A percentile compares a stretch with the other conserved stretches of the same genome.
Evolutionary conservation across 768 basidiomycete genomes (phyloP).

Genomic region (Boletus fagicola): DNA sequence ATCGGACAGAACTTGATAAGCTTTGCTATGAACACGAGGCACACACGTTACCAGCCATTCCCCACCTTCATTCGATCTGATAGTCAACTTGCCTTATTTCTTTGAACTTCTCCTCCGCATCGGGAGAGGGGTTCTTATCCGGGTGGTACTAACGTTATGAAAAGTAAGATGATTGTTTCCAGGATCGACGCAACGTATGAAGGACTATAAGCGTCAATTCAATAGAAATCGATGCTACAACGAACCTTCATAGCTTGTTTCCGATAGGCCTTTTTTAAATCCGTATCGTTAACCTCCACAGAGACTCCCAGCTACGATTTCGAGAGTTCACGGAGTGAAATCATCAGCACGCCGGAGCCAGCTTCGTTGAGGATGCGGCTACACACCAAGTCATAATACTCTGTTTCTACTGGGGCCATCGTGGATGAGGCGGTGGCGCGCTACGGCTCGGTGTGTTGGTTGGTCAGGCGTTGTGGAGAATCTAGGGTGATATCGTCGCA

Average conservation of each 20-base stretch:
- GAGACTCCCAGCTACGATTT: slow-evolving; percentile 60
- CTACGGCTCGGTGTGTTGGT: not conserved
- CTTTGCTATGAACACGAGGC: slow-evolving; percentile 60
- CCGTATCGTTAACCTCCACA: slow-evolving; percentile 72
- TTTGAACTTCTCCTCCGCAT: slow-evolving; percentile 96
- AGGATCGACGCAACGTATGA: not conserved
- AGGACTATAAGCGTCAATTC: not conserved
- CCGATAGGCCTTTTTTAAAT: slow-evolving; percentile 92
- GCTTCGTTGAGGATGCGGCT: not conserved
- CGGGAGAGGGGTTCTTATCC: slow-evolving; percentile 90
- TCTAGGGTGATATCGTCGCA: slow-evolving; percentile 11
- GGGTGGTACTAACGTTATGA: slow-evolving; percentile 73
- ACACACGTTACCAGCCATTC: slow-evolving; percentile 16
- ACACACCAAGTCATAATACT: slow-evolving; percentile 82
- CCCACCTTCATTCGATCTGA: slow-evolving; percentile 11
- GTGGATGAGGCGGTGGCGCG: not conserved
- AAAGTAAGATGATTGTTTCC: not conserved
- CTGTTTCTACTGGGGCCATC: slow-evolving; percentile 89
- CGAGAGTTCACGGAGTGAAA: not conserved
- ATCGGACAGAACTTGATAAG: slow-evolving; percentile 90
- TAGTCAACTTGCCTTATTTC: slow-evolving; percentile 70
- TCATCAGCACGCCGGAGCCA: not conserved
- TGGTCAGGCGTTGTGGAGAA: not conserved
- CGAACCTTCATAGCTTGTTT: slow-evolving; percentile 90
- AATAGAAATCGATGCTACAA: slow-evolving; percentile 4